A percentile compares a stretch with the other conserved stretches of the same genome.
Conservation (phyloP, 495 filamentous ascomycete species). For the Lasiosphaeria miniovina region DNA sequence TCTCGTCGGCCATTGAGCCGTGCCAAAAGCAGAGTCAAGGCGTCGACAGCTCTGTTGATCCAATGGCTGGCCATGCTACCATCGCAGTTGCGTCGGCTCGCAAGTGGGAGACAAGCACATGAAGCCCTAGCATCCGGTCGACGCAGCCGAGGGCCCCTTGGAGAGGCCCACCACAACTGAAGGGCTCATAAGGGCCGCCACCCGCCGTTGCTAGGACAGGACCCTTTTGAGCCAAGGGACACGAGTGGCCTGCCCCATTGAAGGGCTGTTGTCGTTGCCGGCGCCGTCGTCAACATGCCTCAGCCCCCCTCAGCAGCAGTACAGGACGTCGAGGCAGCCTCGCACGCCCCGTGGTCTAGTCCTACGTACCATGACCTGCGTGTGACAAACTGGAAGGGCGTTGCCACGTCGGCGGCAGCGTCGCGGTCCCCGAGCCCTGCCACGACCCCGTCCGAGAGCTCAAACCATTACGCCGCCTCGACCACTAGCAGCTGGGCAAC, state of each 20-base stretch:
- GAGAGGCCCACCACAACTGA: too few relatives aligned
- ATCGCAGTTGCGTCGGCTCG: constrained; percentile 24
- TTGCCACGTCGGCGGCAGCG: constrained; percentile 12
- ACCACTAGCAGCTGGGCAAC: constrained; percentile 25
- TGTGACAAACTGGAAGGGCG: constrained; percentile 7
- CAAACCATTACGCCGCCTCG: constrained; percentile 19
- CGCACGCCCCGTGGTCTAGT: constrained; percentile 4
- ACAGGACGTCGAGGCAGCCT: constrained; percentile 12
- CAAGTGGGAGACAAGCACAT: constrained; percentile 14
- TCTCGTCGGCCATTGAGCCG: constrained; percentile 4
- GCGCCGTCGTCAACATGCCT: constrained; percentile 9
- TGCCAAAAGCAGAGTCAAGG: constrained; percentile 7
- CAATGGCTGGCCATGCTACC: constrained; percentile 12
- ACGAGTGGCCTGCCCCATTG: too few relatives aligned
- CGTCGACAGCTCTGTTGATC: constrained; percentile 1
- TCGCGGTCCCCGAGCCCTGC: constrained; percentile 23
- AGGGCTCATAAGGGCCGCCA: too few relatives aligned
- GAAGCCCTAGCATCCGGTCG: background rate
- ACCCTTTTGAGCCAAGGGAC: too few relatives aligned
- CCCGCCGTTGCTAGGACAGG: too few relatives aligned
- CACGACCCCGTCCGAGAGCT: constrained; percentile 18
- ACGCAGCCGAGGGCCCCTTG: too few relatives aligned
- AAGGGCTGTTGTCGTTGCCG: too few relatives aligned
- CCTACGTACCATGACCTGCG: constrained; percentile 13
- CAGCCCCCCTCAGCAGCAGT: constrained; percentile 7